Conservation (phyloP, 129 eudicot species). For the Heracleum sosnowskyi region DNA sequence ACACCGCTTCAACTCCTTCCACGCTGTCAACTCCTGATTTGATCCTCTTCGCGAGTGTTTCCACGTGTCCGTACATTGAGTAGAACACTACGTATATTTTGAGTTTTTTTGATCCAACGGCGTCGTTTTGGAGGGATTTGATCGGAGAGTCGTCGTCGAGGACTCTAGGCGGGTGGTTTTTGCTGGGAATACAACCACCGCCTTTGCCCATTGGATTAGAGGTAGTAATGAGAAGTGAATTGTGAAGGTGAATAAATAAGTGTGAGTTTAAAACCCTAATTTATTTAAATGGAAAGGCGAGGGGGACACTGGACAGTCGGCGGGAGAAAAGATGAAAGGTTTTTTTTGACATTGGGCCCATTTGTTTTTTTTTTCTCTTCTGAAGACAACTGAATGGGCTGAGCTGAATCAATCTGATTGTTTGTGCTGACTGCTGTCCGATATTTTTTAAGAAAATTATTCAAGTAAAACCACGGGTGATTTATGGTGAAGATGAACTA, state of each 20-base stretch:
- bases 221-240: neutral
- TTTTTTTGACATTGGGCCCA: too few relatives aligned
- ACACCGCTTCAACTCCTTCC: constrained; percentile 65
- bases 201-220: constrained; percentile 70
- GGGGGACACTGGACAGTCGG: neutral
- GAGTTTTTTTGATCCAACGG: constrained; percentile 14
- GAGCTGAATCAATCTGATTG: too few relatives aligned
- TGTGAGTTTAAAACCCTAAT: neutral
- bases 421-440: too few relatives aligned
- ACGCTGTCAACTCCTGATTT: constrained; percentile 69
- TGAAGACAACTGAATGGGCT: too few relatives aligned
- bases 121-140: constrained; percentile 2
- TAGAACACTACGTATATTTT: constrained; percentile 59
- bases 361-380: too few relatives aligned
- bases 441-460: too few relatives aligned
- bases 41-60: constrained; percentile 56
- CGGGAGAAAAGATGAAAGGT: neutral
- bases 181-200: constrained; percentile 95
- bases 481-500: too few relatives aligned
- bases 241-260: too few relatives aligned
- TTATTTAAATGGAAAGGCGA: neutral
- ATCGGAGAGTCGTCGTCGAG: constrained; percentile 21
- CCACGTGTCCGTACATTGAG: constrained; percentile 98
- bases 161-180: constrained; percentile 38
- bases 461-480: too few relatives aligned